Evolutionary conservation across 192 early-diverging fungal genomes (phyloP), one percentile per base, ranked within the genome.

Genomic region (Lobosporangium transversale): DNA sequence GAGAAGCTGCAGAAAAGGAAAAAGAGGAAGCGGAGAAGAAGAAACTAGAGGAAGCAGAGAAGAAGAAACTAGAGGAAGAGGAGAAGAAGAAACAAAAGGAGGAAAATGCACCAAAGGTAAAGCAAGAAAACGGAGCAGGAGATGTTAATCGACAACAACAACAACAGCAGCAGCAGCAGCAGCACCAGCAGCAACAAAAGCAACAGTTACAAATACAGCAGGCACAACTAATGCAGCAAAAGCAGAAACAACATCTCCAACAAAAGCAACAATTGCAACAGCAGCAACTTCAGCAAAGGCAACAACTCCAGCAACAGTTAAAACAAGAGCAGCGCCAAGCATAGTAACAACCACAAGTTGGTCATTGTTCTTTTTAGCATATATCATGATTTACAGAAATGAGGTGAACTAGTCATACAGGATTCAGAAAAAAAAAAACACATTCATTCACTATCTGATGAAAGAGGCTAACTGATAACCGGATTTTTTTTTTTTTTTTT

Each of bases 311-410:
- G 35, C 48, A 27, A 32, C 66, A 67, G 26, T n/a, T 11, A 3
- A 33, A 57, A 26, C 61, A 52, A 53, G 7, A 50, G 35, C 59
- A 62, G 21, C 48, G 51, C 23, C 32, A 62, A 24, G 23, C 23
- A 44, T 50, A 49, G 36, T 21, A 61, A 4, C 42, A 24, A 9
- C 33, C 3, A n/a, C 57, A 47, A 29, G 11, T 45, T 26, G 4
- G 8, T 17, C 21, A 36, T 9, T 2, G 40, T 6, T 31, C 4
- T 8, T 7, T 26, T 23, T 17, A 52, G n/a, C 1, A n/a, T n/a
- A n/a, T n/a, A n/a, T n/a, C n/a, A n/a, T n/a, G n/a, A n/a, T n/a
- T 42, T 42, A 42, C 40, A 42, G 40, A 12, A 9, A 12, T 42
- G 10, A 42, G 40, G 17, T 9, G 10, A 42, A 17, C 40, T 42